A percentile compares a stretch with the other conserved stretches of the same genome.
Conservation (phyloP, 352 stramenopile genomes). For the Phytophthora rubi region DNA sequence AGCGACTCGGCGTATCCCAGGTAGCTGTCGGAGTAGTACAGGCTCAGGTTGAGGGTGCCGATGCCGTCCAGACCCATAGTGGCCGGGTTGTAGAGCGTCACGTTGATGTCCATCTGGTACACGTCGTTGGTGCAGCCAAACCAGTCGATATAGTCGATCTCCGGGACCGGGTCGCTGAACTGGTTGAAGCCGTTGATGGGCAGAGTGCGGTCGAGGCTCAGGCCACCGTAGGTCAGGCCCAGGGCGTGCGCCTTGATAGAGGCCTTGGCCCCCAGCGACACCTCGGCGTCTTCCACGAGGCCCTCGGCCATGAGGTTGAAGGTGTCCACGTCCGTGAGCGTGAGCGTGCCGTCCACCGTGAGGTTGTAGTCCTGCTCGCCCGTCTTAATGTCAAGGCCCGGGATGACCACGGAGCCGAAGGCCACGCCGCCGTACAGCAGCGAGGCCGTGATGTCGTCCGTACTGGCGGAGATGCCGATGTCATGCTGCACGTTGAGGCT, state of each 20-base stretch:
- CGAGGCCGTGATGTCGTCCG: slow-evolving; percentile 56
- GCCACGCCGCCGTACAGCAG: slow-evolving; percentile 49
- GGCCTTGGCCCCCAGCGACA: slow-evolving; percentile 48
- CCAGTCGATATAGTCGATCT: slow-evolving; percentile 66
- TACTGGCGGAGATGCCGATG: slow-evolving; percentile 44
- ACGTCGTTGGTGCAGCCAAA: slow-evolving; percentile 46
- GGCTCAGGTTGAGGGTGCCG: slow-evolving; percentile 68
- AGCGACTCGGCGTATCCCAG: slow-evolving; percentile 64
- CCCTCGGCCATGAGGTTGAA: slow-evolving; percentile 54
- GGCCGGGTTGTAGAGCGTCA: slow-evolving; percentile 58
- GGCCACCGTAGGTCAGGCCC: slow-evolving; percentile 56
- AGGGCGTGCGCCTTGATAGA: slow-evolving; percentile 52
- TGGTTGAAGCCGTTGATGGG: slow-evolving; percentile 58
- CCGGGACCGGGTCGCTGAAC: slow-evolving; percentile 50
- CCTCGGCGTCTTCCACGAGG: slow-evolving; percentile 42
- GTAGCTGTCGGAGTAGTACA: slow-evolving; percentile 71
- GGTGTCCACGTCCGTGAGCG: slow-evolving; percentile 46
- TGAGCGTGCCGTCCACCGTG: slow-evolving; percentile 39
- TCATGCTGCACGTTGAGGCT: slow-evolving; percentile 63
- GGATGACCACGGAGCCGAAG: slow-evolving; percentile 59
- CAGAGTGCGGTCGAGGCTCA: slow-evolving; percentile 57
- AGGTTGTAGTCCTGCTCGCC: slow-evolving; percentile 63
- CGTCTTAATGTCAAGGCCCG: slow-evolving; percentile 57
- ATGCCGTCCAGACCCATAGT: slow-evolving; percentile 63
- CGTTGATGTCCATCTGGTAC: slow-evolving; percentile 68